Evolutionary conservation across 78 protist species (phyloP).

Genomic region (Dictyostelium discoideum): dicty_2.7 NC_007091.3:253001-253500

Average conservation of each 20-base stretch:
- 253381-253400: constrained; percentile 74
- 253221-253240: constrained; percentile 44
- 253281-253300: constrained; percentile 68
- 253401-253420: constrained; percentile 43
- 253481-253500: too few species aligned
- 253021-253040: constrained; percentile 31
- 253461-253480: too few species aligned
- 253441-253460: not conserved
- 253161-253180: constrained; percentile 57
- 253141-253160: constrained; percentile 54
- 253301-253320: constrained; percentile 46
- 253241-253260: constrained; percentile 15
- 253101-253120: constrained; percentile 26
- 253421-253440: constrained; percentile 52
- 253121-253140: constrained; percentile 63
- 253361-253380: constrained; percentile 75
- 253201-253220: not conserved
- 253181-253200: constrained; percentile 34
- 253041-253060: constrained; percentile 61
- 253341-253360: constrained; percentile 66
- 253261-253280: constrained; percentile 49
- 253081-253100: constrained; percentile 48
- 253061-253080: constrained; percentile 50
- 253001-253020: constrained; percentile 54
- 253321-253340: constrained; percentile 41